Evolutionary conservation across 495 filamentous ascomycete genomes (phyloP).

Genomic region (Xylaria flabelliformis): DNA sequence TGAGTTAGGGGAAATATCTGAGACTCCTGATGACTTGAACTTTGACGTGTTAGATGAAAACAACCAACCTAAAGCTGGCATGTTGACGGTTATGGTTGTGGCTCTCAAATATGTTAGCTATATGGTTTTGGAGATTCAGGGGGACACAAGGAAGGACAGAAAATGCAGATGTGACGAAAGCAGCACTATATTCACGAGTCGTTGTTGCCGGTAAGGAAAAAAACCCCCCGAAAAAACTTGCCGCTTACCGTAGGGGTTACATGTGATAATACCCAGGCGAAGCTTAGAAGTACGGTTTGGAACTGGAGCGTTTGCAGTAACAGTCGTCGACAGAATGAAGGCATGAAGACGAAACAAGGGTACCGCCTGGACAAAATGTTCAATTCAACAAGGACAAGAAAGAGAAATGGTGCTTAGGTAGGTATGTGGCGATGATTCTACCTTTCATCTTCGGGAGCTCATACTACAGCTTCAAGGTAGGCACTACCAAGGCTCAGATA

Average conservation of each 20-base stretch:
- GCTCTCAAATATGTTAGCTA: not conserved
- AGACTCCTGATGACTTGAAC: not conserved
- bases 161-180: not conserved
- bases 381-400: slow-evolving; percentile 1
- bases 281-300: not conserved
- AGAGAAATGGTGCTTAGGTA: not conserved
- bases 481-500: no score
- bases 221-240: not conserved
- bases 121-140: not conserved
- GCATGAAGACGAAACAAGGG: slow-evolving; percentile 7
- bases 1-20: not conserved
- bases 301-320: no score
- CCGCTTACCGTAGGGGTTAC: not conserved
- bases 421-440: not conserved
- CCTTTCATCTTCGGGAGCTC: not conserved
- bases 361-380: not conserved
- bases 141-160: not conserved
- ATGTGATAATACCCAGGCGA: not conserved
- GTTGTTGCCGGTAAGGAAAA: not conserved
- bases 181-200: not conserved
- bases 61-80: slow-evolving; percentile 1
- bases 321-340: not conserved
- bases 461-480: not conserved
- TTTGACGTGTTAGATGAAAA: not conserved
- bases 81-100: slow-evolving; percentile 2